Percentiles rank a stretch among this genome's conserved stretches.
Evolutionary conservation across 2,329 filamentous ascomycete genomes (phyloP).

Genomic region (Cercospora sp.): DNA sequence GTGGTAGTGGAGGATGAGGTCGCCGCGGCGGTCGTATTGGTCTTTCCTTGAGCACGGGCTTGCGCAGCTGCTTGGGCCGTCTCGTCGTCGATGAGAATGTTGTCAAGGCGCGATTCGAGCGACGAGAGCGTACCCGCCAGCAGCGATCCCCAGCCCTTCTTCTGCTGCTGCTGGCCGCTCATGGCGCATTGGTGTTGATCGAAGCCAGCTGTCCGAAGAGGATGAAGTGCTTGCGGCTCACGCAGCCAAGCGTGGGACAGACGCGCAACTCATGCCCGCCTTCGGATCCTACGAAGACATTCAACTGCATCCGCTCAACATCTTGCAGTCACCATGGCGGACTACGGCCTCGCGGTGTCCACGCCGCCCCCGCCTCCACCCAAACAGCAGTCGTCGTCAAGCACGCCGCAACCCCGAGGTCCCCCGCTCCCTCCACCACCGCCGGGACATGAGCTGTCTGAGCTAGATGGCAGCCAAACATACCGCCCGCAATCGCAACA

Average conservation of each 20-base stretch:
- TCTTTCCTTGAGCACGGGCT: slow-evolving; percentile 41
- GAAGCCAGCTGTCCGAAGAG: background rate
- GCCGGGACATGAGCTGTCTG: slow-evolving; percentile 37
- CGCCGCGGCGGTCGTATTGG: slow-evolving; percentile 13
- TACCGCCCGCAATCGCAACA: slow-evolving; percentile 12
- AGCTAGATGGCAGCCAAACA: slow-evolving; percentile 31
- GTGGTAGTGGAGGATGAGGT: slow-evolving; percentile 13
- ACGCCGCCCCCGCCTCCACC: slow-evolving; percentile 53
- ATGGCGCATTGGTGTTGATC: slow-evolving; percentile 2
- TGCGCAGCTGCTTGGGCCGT: slow-evolving; percentile 50
- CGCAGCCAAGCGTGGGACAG: slow-evolving; percentile 4
- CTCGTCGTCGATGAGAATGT: slow-evolving; percentile 80
- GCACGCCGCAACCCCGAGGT: slow-evolving; percentile 44
- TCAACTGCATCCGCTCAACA: background rate
- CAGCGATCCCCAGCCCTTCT: slow-evolving; percentile 54
- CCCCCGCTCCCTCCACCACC: slow-evolving; percentile 50
- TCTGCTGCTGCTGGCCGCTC: slow-evolving; percentile 21
- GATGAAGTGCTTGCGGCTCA: slow-evolving; percentile 4
- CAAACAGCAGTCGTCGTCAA: slow-evolving; percentile 45
- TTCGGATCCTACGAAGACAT: background rate
- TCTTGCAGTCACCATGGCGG: slow-evolving; percentile 18
- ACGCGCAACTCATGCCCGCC: background rate
- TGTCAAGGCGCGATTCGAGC: slow-evolving; percentile 89
- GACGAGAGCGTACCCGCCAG: slow-evolving; percentile 89
- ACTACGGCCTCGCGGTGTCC: slow-evolving; percentile 40